Evolutionary conservation across 495 filamentous ascomycete species (phyloP).

Genomic region (Penicillium lagena): DNA sequence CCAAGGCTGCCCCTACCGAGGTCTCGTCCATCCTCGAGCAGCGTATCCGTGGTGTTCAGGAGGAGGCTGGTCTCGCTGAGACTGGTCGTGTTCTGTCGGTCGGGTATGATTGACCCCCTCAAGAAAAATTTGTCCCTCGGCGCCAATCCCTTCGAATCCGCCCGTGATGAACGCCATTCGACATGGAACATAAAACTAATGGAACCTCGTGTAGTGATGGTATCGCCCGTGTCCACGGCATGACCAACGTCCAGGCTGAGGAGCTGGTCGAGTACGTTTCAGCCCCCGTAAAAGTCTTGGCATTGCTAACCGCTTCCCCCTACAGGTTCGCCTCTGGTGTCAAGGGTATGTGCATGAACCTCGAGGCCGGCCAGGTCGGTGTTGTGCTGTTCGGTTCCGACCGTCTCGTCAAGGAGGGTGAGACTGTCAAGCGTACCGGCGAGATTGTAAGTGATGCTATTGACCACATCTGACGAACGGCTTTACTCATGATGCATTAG

Average conservation of each 20-base stretch:
- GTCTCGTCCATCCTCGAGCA: slow-evolving; percentile 99
- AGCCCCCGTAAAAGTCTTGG: slow-evolving; percentile 11
- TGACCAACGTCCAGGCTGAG: slow-evolving; percentile 99
- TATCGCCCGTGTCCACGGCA: slow-evolving; percentile 99
- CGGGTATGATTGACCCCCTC: slow-evolving; percentile 64
- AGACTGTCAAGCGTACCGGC: slow-evolving; percentile 99
- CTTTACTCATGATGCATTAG: slow-evolving; percentile 41
- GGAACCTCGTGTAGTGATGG: slow-evolving; percentile 68
- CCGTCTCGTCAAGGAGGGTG: slow-evolving; percentile 98
- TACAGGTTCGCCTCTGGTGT: slow-evolving; percentile 96
- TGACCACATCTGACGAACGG: not conserved
- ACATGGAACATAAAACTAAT: slow-evolving; percentile 15
- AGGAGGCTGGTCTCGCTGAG: slow-evolving; percentile 94
- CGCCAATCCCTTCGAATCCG: slow-evolving; percentile 23
- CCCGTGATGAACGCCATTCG: slow-evolving; percentile 8
- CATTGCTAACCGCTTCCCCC: slow-evolving; percentile 34
- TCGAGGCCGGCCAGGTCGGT: slow-evolving; percentile 99
- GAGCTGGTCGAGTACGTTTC: slow-evolving; percentile 96
- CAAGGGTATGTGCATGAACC: slow-evolving; percentile 99
- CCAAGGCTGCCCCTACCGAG: slow-evolving; percentile 93
- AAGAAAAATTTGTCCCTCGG: slow-evolving; percentile 31
- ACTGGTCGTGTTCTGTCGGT: slow-evolving; percentile 98
- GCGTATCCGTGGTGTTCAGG: slow-evolving; percentile 94
- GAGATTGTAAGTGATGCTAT: slow-evolving; percentile 72
- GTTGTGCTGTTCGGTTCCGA: slow-evolving; percentile 99